Percentiles rank a stretch among this genome's conserved stretches.
phyloP scores from a whole-genome alignment of 2,329 filamentous ascomycete species.

The Paecilomyces fulvus region DNA sequence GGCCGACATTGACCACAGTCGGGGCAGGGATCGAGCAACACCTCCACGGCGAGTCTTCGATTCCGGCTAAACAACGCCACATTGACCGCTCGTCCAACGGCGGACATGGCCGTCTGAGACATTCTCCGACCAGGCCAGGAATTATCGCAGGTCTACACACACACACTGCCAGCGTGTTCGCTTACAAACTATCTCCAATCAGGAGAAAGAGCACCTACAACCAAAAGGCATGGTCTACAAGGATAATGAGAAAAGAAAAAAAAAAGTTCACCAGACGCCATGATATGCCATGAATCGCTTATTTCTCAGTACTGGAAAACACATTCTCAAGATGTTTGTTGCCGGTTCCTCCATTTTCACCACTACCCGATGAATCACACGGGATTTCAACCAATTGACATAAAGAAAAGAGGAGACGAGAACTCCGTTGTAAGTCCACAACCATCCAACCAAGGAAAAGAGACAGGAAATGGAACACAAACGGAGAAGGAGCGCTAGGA shows the following conservation, averaged over 20 bases:
- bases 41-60: not conserved
- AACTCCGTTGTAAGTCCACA: not conserved
- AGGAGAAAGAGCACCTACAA: no score
- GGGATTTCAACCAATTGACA: not conserved
- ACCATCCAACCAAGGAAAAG: not conserved
- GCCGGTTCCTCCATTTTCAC: not conserved
- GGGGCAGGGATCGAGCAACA: not conserved
- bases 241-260: not conserved
- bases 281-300: not conserved
- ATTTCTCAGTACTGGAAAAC: not conserved
- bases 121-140: no score
- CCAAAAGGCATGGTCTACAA: no score
- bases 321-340: not conserved
- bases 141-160: no score
- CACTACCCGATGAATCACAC: not conserved
- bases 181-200: no score
- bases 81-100: not conserved
- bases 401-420: not conserved
- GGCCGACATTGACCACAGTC: not conserved
- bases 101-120: not conserved
- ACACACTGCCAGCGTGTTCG: no score
- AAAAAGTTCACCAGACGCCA: not conserved
- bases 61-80: not conserved
- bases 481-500: not conserved
- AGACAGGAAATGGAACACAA: not conserved